Evolutionary conservation across 2,329 filamentous ascomycete species (phyloP).

Genomic region (Madurella fahalii): DNA sequence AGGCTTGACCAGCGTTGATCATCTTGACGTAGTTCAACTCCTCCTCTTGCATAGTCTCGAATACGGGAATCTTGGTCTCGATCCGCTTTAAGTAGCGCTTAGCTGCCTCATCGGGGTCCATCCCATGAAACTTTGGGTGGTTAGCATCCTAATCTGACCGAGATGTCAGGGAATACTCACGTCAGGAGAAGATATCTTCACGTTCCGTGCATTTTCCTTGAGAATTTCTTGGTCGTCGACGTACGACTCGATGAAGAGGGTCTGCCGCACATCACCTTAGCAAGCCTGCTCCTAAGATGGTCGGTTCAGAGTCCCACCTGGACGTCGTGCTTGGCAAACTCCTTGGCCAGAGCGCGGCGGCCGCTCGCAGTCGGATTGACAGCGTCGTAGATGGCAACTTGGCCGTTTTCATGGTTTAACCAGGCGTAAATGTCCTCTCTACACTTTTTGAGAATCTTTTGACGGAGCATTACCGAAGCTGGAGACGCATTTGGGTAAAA

Average conservation of each 20-base stretch:
- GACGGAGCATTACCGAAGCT: slow-evolving; percentile 84
- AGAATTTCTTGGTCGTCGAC: slow-evolving; percentile 92
- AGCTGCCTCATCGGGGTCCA: slow-evolving; percentile 88
- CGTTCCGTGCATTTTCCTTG: slow-evolving; percentile 91
- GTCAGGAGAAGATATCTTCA: slow-evolving; percentile 97
- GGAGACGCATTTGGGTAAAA: slow-evolving; percentile 95
- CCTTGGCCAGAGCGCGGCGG: slow-evolving; percentile 80
- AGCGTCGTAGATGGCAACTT: slow-evolving; percentile 97
- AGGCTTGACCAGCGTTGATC: slow-evolving; percentile 92
- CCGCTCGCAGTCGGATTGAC: slow-evolving; percentile 87
- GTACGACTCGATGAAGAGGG: slow-evolving; percentile 92
- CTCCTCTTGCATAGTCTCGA: slow-evolving; percentile 91
- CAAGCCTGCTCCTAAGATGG: background rate
- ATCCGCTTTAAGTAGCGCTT: slow-evolving; percentile 88
- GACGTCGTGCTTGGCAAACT: slow-evolving; percentile 96
- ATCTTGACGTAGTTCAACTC: slow-evolving; percentile 99
- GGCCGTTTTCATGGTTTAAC: slow-evolving; percentile 93
- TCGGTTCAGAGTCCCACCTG: slow-evolving; percentile 50
- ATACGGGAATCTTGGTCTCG: slow-evolving; percentile 86
- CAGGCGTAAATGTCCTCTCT: slow-evolving; percentile 96
- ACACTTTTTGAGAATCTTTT: slow-evolving; percentile 97
- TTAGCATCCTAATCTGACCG: background rate
- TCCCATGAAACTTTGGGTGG: slow-evolving; percentile 68
- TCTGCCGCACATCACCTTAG: slow-evolving; percentile 48
- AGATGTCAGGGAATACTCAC: slow-evolving; percentile 45